Evolutionary conservation across 768 basidiomycete species (phyloP).

Genomic region (Pleurotus tuber-regium): DNA sequence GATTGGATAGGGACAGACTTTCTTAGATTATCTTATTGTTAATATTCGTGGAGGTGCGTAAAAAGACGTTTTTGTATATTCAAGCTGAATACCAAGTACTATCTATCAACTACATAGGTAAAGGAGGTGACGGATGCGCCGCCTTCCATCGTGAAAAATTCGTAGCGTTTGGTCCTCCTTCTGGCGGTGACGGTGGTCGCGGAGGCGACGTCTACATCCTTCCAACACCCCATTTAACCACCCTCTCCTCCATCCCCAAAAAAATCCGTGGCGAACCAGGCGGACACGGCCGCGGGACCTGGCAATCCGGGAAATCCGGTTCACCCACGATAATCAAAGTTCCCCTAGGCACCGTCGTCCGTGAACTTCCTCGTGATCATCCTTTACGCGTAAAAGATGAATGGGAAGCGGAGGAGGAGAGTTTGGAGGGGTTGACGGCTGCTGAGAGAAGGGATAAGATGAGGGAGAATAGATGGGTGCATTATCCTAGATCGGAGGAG

Average conservation of each 20-base stretch:
- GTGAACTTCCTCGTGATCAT: slow-evolving; percentile 68
- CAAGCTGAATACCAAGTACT: not conserved
- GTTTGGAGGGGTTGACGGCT: slow-evolving; percentile 42
- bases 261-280: slow-evolving; percentile 70
- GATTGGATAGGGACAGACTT: slow-evolving; percentile 62
- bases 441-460: slow-evolving; percentile 55
- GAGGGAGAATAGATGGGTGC: slow-evolving; percentile 71
- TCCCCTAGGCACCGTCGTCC: slow-evolving; percentile 87
- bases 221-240: slow-evolving; percentile 75
- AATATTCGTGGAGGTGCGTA: slow-evolving; percentile 70
- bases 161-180: slow-evolving; percentile 81
- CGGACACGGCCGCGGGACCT: slow-evolving; percentile 75
- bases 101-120: slow-evolving; percentile 59
- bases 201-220: slow-evolving; percentile 87
- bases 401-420: slow-evolving; percentile 73
- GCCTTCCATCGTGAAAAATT: slow-evolving; percentile 93
- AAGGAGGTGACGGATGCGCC: slow-evolving; percentile 87
- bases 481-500: slow-evolving; percentile 69
- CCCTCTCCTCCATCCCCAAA: slow-evolving; percentile 68
- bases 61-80: not conserved
- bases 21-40: slow-evolving; percentile 81
- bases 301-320: slow-evolving; percentile 80
- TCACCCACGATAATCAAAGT: slow-evolving; percentile 75
- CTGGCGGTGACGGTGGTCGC: slow-evolving; percentile 88
- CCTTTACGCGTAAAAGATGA: slow-evolving; percentile 61